Base-by-base conservation (phyloP, 2,329 filamentous ascomycete genomes). In the Aspergillus chevalieri region DNA sequence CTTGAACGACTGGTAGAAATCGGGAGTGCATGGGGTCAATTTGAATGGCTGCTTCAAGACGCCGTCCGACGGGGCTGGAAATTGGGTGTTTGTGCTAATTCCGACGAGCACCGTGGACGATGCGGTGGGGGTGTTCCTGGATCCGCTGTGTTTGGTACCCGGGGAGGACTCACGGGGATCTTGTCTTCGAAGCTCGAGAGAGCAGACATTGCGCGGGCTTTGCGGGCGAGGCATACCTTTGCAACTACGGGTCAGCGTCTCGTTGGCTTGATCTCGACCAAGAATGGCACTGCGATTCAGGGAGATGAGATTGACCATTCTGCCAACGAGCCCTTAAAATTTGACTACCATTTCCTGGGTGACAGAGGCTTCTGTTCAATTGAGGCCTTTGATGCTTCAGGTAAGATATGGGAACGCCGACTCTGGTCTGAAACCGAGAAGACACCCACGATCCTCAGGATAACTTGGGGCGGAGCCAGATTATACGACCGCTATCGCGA, bases 381-480 rank as follows among this genome's bases (percentile, higher is more conserved):
- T n/a, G 52, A 54, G 22, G 52, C 49, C 17, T 51, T 51, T 15
- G 49, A 54, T 46, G 49, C 41, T 7, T 49, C 52, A 3, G 52
- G 52, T n/a, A 15, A 46, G 28, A 46, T 51, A 21, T 54, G 52
- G 49, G 26, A 28, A 3, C 30, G 52, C 19, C 24, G 47, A 10
- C 41, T 54, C 15, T 54, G 49, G 52, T 54, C 52, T 21, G 52
- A 51, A 14, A 15, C 34, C 2, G 22, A 51, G 10, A n/a, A 34
- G 9, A 28, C 47, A 5, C 22, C 44, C 1, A 47, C 47, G 3
- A 47, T 49, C 14, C 17, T 54, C 2, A 17, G 52, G n/a, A 38
- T 54, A 2, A 51, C 49, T 12, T 54, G 52, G 52, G 52, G 52
- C 9, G 52, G 49, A 44, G 52, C 52, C n/a, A 47, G 52, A 46